phyloP scores from a whole-genome alignment of 1,284 basidiomycete species.

The Puccinia triticina region DNA sequence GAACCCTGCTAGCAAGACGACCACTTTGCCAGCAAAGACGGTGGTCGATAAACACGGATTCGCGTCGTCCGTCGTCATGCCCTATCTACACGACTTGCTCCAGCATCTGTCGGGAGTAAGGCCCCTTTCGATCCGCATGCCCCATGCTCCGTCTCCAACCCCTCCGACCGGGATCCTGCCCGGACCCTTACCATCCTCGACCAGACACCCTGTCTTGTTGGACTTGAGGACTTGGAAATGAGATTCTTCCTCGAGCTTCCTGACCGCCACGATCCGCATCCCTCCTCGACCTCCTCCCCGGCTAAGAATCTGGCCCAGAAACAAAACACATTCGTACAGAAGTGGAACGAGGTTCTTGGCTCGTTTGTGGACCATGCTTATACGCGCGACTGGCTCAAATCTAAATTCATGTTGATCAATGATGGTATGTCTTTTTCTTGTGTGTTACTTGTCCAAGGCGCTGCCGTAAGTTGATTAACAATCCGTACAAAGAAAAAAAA shows the following conservation, averaged over 20 bases:
- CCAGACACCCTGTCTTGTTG: conserved; percentile 9
- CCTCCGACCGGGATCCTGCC: background rate
- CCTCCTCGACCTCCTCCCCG: background rate
- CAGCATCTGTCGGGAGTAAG: conserved; percentile 5
- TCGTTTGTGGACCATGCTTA: background rate
- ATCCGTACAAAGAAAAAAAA: too few species aligned
- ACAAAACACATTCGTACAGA: background rate
- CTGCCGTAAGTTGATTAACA: too few species aligned
- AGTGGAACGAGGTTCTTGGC: background rate
- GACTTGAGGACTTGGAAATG: background rate
- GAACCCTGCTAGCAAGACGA: background rate
- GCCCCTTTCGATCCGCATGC: conserved; percentile 8
- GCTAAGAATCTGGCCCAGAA: background rate
- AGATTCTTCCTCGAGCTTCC: conserved; percentile 14
- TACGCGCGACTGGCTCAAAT: background rate
- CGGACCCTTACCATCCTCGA: background rate
- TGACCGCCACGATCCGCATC: background rate
- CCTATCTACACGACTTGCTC: conserved; percentile 17
- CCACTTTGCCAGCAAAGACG: background rate
- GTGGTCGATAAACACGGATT: background rate
- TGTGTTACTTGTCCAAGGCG: too few species aligned
- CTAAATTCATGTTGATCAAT: conserved; percentile 14
- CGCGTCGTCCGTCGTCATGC: background rate
- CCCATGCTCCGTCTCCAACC: background rate
- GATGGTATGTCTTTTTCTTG: conserved; percentile 11